Percentiles rank a stretch among this genome's conserved stretches.
phyloP scores from a whole-genome alignment of 2,329 filamentous ascomycete genomes.

The Zasmidium angulare region DNA sequence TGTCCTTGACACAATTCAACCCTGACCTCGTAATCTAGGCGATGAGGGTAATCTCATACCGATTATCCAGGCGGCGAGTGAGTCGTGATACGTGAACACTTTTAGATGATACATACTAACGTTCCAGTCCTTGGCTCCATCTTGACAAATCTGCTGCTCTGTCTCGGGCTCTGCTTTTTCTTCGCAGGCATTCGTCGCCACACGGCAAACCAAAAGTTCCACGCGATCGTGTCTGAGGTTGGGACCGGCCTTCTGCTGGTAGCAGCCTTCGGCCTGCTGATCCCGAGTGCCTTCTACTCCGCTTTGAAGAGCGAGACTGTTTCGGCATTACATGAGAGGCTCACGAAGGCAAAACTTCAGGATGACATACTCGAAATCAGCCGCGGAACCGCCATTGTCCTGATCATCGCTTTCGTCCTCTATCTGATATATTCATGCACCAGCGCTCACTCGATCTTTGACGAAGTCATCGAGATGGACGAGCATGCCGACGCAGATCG shows the following conservation, averaged over 20 bases:
- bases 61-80: conserved; percentile 74
- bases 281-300: conserved; percentile 56
- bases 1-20: no score
- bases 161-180: conserved; percentile 72
- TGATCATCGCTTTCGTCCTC: conserved; percentile 64
- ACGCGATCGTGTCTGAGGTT: conserved; percentile 73
- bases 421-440: conserved; percentile 70
- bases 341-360: conserved; percentile 43
- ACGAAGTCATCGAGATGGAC: conserved; percentile 70
- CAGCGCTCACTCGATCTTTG: conserved; percentile 75
- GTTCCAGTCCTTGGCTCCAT: conserved; percentile 67
- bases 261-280: conserved; percentile 58
- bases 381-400: conserved; percentile 66
- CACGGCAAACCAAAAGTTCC: conserved; percentile 62
- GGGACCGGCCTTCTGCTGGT: conserved; percentile 74
- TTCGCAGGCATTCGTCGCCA: conserved; percentile 68
- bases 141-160: conserved; percentile 76
- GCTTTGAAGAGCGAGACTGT: conserved; percentile 23
- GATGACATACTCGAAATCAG: conserved; percentile 64
- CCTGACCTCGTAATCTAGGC: no score
- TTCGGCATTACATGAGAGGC: conserved; percentile 30
- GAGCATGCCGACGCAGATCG: conserved; percentile 66
- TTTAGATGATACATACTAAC: neutral
- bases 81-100: neutral
- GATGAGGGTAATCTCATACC: conserved; percentile 34